Evolutionary conservation across 768 basidiomycete species (phyloP).

Genomic region (Mycena floridula): DNA sequence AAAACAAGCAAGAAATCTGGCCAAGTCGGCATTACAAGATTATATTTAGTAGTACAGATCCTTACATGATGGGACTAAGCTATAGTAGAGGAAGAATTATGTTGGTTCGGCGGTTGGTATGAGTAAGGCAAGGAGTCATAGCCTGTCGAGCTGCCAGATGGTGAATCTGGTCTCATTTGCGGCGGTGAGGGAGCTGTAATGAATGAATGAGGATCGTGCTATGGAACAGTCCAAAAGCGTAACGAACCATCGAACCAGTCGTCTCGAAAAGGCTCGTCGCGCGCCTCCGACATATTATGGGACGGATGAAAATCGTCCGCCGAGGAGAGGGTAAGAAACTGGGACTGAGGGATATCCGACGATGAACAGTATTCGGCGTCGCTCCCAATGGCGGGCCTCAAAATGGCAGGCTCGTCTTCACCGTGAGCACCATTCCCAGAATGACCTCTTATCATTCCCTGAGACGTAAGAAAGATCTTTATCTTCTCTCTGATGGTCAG

Average conservation of each 20-base stretch:
- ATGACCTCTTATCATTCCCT: constrained; percentile 89
- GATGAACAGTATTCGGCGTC: constrained; percentile 34
- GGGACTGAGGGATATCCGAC: constrained; percentile 24
- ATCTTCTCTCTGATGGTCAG: constrained; percentile 69
- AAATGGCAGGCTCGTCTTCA: constrained; percentile 52
- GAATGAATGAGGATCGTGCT: constrained; percentile 15
- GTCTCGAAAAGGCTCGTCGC: constrained; percentile 11
- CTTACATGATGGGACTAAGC: constrained; percentile 72
- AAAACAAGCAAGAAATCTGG: too few relatives aligned
- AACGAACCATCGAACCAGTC: too few relatives aligned
- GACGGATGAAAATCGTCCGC: constrained; percentile 13
- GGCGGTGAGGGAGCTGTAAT: constrained; percentile 11
- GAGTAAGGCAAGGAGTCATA: too few relatives aligned
- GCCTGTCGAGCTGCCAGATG: too few relatives aligned
- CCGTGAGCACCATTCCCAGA: constrained; percentile 61
- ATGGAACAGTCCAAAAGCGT: constrained; percentile 2
- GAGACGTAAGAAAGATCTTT: constrained; percentile 70
- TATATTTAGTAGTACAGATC: constrained; percentile 65
- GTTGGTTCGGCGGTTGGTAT: too few relatives aligned
- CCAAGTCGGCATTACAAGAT: too few relatives aligned
- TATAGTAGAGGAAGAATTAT: constrained; percentile 40
- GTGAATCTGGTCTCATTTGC: not conserved
- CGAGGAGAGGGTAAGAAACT: constrained; percentile 17
- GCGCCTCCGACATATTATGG: constrained; percentile 17
- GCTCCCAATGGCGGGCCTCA: constrained; percentile 48